Base-by-base conservation (phyloP, 106 monocot genomes). In the Apostasia ramifera region DNA sequence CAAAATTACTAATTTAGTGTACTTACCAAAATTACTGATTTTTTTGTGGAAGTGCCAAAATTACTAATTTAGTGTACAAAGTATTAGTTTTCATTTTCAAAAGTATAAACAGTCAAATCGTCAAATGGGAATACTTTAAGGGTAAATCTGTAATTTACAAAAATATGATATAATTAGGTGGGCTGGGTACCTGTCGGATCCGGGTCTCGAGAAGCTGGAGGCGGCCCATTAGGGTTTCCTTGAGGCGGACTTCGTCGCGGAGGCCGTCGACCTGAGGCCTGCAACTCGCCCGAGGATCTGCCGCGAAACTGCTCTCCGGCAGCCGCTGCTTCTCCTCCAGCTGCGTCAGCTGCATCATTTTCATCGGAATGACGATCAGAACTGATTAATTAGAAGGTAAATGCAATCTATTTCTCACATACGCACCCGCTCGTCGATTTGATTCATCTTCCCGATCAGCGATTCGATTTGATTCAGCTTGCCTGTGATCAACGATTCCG, bases 151-250 rank as follows among this genome's bases (percentile, higher is more conserved):
- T 26, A 26, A 26, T 26, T 26, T 26, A 26, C 26, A 26, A 26
- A 26, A 26, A 26, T 26, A 26, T 26, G 26, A 26, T 26, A 26
- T 26, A 26, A 26, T 26, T 26, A 26, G 26, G 26, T 26, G 26
- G 26, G 26, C 26, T 26, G 26, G 15, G 44, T 55, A 86, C 86
- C 81, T 84, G 82, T 5, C 66, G 73, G 61, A 92, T 87, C 8
- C 85, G 74, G 53, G 67, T 67, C 74, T 92, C 87, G 14, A 92
- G 87, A 47, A 83, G 45, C 40, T 75, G 70, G 63, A 92, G 79
- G 44, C 87, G 87, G 14, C 81, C 80, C 71, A 82, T 73, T n/a
- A 92, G 81, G 7, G 53, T 71, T 5, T 73, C 87, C 68, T 76
- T 87, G 54, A 83, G 59, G 3, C 61, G 68, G n/a, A 76, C 73